Percentiles rank a stretch among this genome's conserved stretches.
Conservation (phyloP, 768 basidiomycete genomes). For the Suillus subluteus region DNA sequence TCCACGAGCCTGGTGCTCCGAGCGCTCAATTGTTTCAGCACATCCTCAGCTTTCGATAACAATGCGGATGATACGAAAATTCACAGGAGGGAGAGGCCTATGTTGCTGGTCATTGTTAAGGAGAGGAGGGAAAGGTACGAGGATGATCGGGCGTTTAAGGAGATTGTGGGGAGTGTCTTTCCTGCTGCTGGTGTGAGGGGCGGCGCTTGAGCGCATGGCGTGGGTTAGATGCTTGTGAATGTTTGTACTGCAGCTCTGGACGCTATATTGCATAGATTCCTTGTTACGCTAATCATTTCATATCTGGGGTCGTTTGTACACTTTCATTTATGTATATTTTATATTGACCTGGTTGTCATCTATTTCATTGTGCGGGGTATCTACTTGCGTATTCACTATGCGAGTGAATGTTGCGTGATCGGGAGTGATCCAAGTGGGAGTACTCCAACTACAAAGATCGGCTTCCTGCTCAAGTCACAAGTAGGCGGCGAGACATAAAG, state of each 20-base stretch:
- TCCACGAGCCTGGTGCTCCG: slow-evolving; percentile 27
- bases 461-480: too few species aligned
- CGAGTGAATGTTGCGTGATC: too few species aligned
- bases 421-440: too few species aligned
- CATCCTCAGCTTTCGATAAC: slow-evolving; percentile 34
- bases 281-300: not conserved
- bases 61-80: slow-evolving; percentile 30
- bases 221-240: not conserved
- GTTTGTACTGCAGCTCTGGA: not conserved
- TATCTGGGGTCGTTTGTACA: not conserved
- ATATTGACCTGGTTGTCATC: not conserved
- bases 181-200: slow-evolving; percentile 24
- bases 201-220: not conserved
- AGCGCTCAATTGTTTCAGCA: slow-evolving; percentile 39
- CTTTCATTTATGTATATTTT: not conserved
- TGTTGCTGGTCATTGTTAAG: slow-evolving; percentile 36
- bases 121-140: slow-evolving; percentile 38
- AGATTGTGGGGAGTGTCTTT: slow-evolving; percentile 29
- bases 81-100: slow-evolving; percentile 15
- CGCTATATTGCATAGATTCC: not conserved
- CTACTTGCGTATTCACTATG: too few species aligned
- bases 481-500: too few species aligned
- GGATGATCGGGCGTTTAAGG: slow-evolving; percentile 36
- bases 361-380: not conserved
- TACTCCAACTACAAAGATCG: not conserved